Evolutionary conservation across 257 asterid genomes (phyloP), one percentile per base, ranked within the genome.

Genomic region (Voacanga thouarsii): DNA sequence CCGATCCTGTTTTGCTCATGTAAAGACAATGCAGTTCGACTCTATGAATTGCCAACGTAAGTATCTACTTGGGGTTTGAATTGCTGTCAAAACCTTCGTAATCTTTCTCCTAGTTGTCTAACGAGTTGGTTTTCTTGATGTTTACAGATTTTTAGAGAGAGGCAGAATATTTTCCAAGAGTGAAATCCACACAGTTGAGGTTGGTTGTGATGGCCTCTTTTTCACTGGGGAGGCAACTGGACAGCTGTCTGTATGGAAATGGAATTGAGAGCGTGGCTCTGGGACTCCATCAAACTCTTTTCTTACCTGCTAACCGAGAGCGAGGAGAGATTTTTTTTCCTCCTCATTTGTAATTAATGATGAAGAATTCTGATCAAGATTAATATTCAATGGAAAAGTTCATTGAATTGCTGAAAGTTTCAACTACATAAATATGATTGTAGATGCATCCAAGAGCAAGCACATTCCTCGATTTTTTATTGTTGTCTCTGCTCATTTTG

Each of bases 171-270:
- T 82, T 43, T 82, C 85, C 1, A 81, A 81, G 75, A n/a, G 37
- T 2, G 75, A 81, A 78, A 86, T 83, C 14, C 57, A 76, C 55
- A 79, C 74, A 47, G 76, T 87, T 67, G 71, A 79, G 73, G 72
- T 67, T 19, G 92, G 88, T 6, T 3, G 21, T 30, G 80, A 74
- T 0, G 90, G 90, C 16, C 84, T 84, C 14, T 86, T 89, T 66
- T 90, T 89, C 63, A 85, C 86, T 2, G 92, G 96, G 2, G 93
- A 89, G 78, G 86, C 82, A 45, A 75, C 81, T 0, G 96, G 96
- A 47, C 85, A 84, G 64, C 45, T 90, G 10, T 65, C 67, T 0
- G 89, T 87, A 19, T 90, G 96, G 96, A 83, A 75, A 64, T 64
- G 85, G 74, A 59, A 63, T 75, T 80, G 78, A 51, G 6, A 53